Evolutionary conservation across 2,329 filamentous ascomycete genomes (phyloP), one percentile per base, ranked within the genome.

Genomic region (Colletotrichum tofieldiae): DNA sequence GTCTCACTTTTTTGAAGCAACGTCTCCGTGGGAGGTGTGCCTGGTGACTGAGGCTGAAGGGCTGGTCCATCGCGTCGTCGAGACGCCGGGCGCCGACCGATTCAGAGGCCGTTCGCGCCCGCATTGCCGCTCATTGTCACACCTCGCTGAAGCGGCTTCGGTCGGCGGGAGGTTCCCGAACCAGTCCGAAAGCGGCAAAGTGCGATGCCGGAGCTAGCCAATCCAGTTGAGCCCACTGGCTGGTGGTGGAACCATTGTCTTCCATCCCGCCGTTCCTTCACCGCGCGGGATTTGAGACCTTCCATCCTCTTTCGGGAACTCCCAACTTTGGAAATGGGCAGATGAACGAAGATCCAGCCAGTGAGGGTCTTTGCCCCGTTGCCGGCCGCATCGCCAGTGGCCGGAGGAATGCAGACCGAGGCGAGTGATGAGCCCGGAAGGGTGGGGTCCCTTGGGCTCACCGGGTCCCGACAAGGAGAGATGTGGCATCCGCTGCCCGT

Each of bases 401-500:
- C 59, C 66, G 70, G 70, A 70, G 60, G 47, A 72, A 65, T 70
- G 54, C 60, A 72, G 54, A 70, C 70, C 70, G 70, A 72, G 60
- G 60, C 47, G 51, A 59, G 32, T 60, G 59, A 69, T 41, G 59
- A 65, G 66, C 47, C 60, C 70, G 59, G 65, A 61, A 49, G 45
- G 47, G 70, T 69, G 66, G 65, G 54, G 66, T 49, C 29, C 37
- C 26, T 58, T 45, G 37, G 60, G 52, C 66, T 72, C 70, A 70
- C 65, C 70, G 65, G 70, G 65, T 60, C 59, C 60, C 70, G 70
- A 64, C 59, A 45, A 59, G 51, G 43, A 63, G 52, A 54, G 47
- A 65, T 65, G 70, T 72, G 54, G 52, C 70, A 72, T 41, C 66
- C 52, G 69, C 55, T 70, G 43, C 47, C 45, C 54, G 37, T 54